Percentiles rank a stretch among this genome's conserved stretches.
Evolutionary conservation across 2,329 filamentous ascomycete genomes (phyloP).

Genomic region (Sporothrix pallida): DNA sequence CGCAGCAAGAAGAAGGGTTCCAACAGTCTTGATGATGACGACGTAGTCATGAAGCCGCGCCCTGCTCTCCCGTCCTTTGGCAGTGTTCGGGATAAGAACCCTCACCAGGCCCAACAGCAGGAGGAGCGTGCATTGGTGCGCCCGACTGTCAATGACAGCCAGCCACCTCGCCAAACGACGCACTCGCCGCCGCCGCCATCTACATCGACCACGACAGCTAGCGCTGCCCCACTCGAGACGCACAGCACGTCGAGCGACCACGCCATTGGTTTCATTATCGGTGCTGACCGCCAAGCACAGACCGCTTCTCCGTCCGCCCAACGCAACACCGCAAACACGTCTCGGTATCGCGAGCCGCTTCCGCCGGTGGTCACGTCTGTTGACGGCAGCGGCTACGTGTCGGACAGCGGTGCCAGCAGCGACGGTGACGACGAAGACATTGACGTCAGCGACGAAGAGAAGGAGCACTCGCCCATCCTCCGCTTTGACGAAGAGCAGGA

Average conservation of each 20-base stretch:
- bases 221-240: conserved; percentile 18
- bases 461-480: conserved; percentile 35
- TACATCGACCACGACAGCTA: too few relatives aligned
- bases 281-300: conserved; percentile 57
- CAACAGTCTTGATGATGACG: conserved; percentile 57
- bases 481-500: conserved; percentile 36
- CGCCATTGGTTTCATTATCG: conserved; percentile 60
- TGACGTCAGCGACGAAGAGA: not conserved
- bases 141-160: conserved; percentile 44
- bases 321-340: conserved; percentile 60
- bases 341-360: conserved; percentile 66
- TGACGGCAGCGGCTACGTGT: conserved; percentile 68
- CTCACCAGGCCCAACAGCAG: conserved; percentile 54
- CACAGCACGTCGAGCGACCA: conserved; percentile 65
- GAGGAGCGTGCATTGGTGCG: conserved; percentile 65
- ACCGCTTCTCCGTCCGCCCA: conserved; percentile 47
- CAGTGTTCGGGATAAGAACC: conserved; percentile 68
- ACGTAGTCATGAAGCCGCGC: conserved; percentile 74
- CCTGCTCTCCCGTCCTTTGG: conserved; percentile 77
- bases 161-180: not conserved
- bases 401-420: conserved; percentile 56
- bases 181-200: conserved; percentile 28
- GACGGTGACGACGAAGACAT: conserved; percentile 40
- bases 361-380: conserved; percentile 73
- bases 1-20: conserved; percentile 54